Base-by-base conservation (phyloP, 306 rosid species). In the Prunus armeniaca region DNA sequence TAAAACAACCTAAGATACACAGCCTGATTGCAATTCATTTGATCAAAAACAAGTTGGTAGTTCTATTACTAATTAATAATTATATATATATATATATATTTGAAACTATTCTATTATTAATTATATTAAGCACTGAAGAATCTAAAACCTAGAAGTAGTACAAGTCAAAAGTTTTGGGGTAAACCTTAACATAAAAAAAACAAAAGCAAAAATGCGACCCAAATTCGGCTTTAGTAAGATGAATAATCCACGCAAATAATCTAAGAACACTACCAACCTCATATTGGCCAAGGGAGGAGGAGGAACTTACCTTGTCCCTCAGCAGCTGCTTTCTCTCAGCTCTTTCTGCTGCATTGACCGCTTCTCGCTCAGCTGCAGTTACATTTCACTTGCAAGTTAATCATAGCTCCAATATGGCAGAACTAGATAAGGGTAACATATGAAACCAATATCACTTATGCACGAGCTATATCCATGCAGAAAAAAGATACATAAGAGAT, bases 281-380 rank as follows among this genome's bases (percentile, higher is more conserved):
- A 20, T 57, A 51, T 12, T n/a, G 65, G 56, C 24, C 19, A 51
- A 13, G 32, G 45, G 49, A 69, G 27, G 41, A 61, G n/a, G 65
- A 17, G 34, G 28, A 51, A 85, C 89, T 83, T 79, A 91, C 98
- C 63, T 94, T 94, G 55, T 94, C 97, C 82, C 98, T 87, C 86
- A 91, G 82, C 17, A 77, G 89, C 49, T 74, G 88, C 32, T 94
- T 94, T 76, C 98, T 90, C 87, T 94, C 98, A 12, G 96, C 95
- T 84, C 96, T 84, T 89, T 94, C 98, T 7, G 96, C 97, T 57
- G 97, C 97, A 88, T 85, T 86, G 62, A 94, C 96, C 2, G 97
- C 91, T 86, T 94, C 98, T 52, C 96, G 81, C 82, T 94, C 98
- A 24, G 96, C 98, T 94, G 89, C 87, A 86, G 61, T 69, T 67